Conservation (phyloP, 257 asterid genomes). For the Forsythia suspensa region DNA sequence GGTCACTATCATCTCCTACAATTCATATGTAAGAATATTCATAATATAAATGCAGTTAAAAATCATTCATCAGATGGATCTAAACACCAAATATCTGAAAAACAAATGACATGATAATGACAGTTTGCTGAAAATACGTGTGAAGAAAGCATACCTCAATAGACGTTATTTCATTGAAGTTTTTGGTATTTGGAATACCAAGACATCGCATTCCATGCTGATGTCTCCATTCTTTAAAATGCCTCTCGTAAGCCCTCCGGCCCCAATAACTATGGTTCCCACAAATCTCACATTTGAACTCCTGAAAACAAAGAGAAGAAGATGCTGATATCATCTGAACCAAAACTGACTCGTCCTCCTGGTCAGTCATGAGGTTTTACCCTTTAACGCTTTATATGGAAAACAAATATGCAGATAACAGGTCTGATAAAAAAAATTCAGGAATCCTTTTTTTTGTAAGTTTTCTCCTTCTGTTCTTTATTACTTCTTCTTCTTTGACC, state of each 20-base stretch:
- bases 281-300: slow-evolving; percentile 96
- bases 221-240: slow-evolving; percentile 98
- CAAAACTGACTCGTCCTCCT: not conserved
- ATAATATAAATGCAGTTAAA: not conserved
- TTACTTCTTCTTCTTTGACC: too few species aligned
- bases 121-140: not conserved
- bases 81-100: not conserved
- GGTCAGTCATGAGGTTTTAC: too few species aligned
- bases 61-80: not conserved
- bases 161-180: slow-evolving; percentile 89
- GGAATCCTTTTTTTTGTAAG: too few species aligned
- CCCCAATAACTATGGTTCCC: slow-evolving; percentile 99
- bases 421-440: too few species aligned
- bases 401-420: too few species aligned
- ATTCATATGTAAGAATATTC: not conserved
- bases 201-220: slow-evolving; percentile 99
- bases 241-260: slow-evolving; percentile 98
- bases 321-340: not conserved
- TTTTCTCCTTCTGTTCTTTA: too few species aligned
- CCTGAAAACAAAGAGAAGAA: slow-evolving; percentile 43
- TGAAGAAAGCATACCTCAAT: slow-evolving; percentile 57
- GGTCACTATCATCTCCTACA: too few species aligned
- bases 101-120: not conserved
- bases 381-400: too few species aligned
- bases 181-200: slow-evolving; percentile 95